phyloP scores from a whole-genome alignment of 176 grass and related monocot species.

The Tillandsia leiboldiana region DNA sequence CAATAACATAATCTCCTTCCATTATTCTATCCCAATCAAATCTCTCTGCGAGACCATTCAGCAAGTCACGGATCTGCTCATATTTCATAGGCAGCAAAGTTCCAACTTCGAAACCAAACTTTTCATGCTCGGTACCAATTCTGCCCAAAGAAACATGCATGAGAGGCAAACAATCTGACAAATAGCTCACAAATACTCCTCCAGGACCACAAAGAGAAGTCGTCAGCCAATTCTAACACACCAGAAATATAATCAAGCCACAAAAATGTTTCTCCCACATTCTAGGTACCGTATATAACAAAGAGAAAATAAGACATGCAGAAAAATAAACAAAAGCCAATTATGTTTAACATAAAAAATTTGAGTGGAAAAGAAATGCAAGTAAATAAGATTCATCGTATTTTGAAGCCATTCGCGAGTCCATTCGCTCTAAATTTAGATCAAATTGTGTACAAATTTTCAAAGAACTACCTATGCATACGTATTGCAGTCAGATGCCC shows the following conservation, averaged over 20 bases:
- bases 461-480: neutral
- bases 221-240: too few species aligned
- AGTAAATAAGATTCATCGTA: too few species aligned
- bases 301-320: neutral
- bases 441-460: neutral
- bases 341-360: neutral
- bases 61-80: conserved; percentile 75
- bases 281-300: too few species aligned
- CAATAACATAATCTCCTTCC: conserved; percentile 76
- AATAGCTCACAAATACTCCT: neutral
- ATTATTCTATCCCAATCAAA: conserved; percentile 95
- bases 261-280: too few species aligned
- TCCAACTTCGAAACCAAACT: conserved; percentile 87
- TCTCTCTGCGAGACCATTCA: conserved; percentile 70
- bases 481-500: neutral
- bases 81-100: conserved; percentile 85
- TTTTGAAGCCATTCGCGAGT: too few species aligned
- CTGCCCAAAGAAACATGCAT: conserved; percentile 29
- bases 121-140: conserved; percentile 97
- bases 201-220: neutral
- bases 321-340: neutral
- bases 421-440: too few species aligned
- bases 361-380: neutral
- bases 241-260: too few species aligned
- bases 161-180: neutral